These are phyloP conservation scores for Dissophora globulifera DNA, from an alignment of 192 early-diverging fungal species.

Conservation along the genomic window DNA sequence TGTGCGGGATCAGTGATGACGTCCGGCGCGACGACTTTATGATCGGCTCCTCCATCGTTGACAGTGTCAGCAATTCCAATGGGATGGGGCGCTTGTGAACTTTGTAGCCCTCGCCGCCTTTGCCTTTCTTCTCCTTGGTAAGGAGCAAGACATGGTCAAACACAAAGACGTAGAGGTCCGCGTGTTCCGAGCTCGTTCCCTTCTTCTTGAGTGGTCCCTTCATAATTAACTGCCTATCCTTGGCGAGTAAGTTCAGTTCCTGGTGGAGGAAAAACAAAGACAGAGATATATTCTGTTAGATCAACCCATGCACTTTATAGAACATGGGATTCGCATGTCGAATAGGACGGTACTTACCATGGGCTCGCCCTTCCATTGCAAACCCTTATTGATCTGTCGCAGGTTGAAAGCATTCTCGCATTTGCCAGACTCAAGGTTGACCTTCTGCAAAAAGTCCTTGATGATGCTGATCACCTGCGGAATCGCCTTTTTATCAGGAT, in stretches of 20 bases:
- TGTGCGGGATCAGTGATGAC: constrained; percentile 50
- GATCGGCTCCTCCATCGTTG: constrained; percentile 60
- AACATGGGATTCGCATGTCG: no score
- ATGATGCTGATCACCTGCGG: constrained; percentile 80
- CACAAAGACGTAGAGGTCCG: constrained; percentile 80
- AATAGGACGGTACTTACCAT: constrained; percentile 33
- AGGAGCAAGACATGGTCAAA: constrained; percentile 90
- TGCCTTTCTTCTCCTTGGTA: constrained; percentile 72
- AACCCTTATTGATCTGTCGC: constrained; percentile 73
- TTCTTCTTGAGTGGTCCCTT: constrained; percentile 85
- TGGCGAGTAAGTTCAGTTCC: constrained; percentile 79
- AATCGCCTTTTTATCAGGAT: constrained; percentile 81
- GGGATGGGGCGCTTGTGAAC: constrained; percentile 83
- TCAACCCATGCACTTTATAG: no score
- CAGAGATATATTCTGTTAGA: no score
- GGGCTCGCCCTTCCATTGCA: constrained; percentile 66
- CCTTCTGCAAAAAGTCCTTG: constrained; percentile 75
- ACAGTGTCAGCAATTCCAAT: constrained; percentile 75
- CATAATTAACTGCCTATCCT: constrained; percentile 76
- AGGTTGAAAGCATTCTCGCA: constrained; percentile 90
- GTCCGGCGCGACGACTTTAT: constrained; percentile 29
- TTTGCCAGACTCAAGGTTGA: constrained; percentile 90
- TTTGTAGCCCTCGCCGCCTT: constrained; percentile 70
- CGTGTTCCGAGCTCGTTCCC: constrained; percentile 63
- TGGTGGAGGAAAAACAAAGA: constrained; percentile 42